phyloP scores from a whole-genome alignment of 2,329 filamentous ascomycete species.

The Penicillium freii region DNA sequence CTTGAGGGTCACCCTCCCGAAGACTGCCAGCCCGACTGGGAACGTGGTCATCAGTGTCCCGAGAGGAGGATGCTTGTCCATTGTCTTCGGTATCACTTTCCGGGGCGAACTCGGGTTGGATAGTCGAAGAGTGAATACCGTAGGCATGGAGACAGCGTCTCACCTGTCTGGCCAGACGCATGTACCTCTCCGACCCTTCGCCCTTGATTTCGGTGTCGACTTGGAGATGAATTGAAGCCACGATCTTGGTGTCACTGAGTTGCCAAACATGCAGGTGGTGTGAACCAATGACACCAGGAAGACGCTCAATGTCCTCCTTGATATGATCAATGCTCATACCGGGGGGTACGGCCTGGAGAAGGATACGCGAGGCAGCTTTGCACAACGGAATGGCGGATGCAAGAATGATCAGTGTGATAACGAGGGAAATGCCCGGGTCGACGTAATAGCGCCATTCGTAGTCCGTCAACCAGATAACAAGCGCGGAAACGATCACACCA shows the following conservation, averaged over 20 bases:
- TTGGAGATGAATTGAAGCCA: conserved; percentile 91
- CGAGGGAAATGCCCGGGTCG: conserved; percentile 85
- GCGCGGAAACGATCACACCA: conserved; percentile 60
- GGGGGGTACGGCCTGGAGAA: conserved; percentile 89
- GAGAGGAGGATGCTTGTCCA: conserved; percentile 23
- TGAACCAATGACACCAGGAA: conserved; percentile 83
- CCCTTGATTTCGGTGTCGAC: conserved; percentile 86
- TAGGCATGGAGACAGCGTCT: conserved; percentile 89
- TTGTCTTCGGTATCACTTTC: conserved; percentile 37
- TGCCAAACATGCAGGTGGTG: conserved; percentile 99
- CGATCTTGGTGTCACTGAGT: conserved; percentile 87
- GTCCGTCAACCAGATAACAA: conserved; percentile 86
- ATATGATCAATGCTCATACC: conserved; percentile 87
- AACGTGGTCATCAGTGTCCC: conserved; percentile 17
- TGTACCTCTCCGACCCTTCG: conserved; percentile 75
- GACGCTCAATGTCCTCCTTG: conserved; percentile 80
- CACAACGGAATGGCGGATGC: conserved; percentile 51
- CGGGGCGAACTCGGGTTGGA: conserved; percentile 77
- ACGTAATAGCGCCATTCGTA: conserved; percentile 81
- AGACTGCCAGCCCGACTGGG: conserved; percentile 40
- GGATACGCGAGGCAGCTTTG: conserved; percentile 65
- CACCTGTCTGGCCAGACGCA: conserved; percentile 80
- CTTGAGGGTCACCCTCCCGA: conserved; percentile 37
- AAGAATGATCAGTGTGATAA: conserved; percentile 80
- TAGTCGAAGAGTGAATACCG: conserved; percentile 94